phyloP scores from a whole-genome alignment of 2,329 filamentous ascomycete species.

The Dactylellina drechsleri region DNA sequence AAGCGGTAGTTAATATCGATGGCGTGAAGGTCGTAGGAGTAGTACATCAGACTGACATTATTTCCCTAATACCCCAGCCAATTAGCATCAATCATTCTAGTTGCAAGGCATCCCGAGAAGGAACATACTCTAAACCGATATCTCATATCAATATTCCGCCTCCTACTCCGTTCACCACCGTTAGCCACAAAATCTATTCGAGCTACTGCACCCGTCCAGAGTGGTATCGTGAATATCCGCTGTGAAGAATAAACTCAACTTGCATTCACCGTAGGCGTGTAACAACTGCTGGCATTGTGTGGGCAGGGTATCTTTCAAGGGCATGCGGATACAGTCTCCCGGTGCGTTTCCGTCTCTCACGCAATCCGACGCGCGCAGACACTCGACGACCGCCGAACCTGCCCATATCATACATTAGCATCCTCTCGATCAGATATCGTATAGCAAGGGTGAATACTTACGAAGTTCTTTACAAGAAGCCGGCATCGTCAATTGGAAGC shows the following conservation, averaged over 20 bases:
- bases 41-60: conserved; percentile 22
- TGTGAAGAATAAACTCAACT: conserved; percentile 62
- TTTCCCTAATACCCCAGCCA: conserved; percentile 25
- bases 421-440: no score
- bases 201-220: not conserved
- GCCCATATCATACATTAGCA: conserved; percentile 37
- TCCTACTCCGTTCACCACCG: conserved; percentile 13
- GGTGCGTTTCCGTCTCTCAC: conserved; percentile 87
- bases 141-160: conserved; percentile 53
- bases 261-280: conserved; percentile 93
- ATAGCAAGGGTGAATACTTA: conserved; percentile 65
- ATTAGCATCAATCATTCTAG: conserved; percentile 14
- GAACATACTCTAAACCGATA: conserved; percentile 50
- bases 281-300: conserved; percentile 90
- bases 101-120: not conserved
- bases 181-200: conserved; percentile 6
- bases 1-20: not conserved
- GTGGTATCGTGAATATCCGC: not conserved
- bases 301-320: conserved; percentile 82
- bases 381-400: conserved; percentile 93
- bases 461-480: conserved; percentile 96
- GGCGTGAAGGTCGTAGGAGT: not conserved
- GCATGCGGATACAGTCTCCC: conserved; percentile 85
- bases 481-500: conserved; percentile 72
- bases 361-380: conserved; percentile 95